Conservation (phyloP, 805 yeast genomes). For the Metschnikowia peoriensis region DNA sequence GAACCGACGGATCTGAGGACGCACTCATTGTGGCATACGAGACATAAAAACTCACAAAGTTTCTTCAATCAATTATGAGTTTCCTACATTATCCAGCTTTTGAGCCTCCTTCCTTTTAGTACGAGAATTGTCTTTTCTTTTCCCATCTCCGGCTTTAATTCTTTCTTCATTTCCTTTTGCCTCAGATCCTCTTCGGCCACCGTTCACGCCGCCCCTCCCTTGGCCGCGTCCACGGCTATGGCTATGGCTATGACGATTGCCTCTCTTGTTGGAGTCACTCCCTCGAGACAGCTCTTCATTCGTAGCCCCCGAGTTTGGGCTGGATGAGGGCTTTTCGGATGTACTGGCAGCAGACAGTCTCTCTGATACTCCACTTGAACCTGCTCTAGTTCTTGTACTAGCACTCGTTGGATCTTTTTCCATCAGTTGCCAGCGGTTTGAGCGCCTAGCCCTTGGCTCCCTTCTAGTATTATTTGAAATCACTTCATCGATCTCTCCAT, state of each 20-base stretch:
- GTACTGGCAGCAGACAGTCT: not conserved
- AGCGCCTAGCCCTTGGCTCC: not conserved
- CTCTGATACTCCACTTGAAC: not conserved
- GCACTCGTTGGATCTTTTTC: not conserved
- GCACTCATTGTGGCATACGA: no score
- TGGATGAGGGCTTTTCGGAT: not conserved
- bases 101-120: not conserved
- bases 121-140: constrained; percentile 14
- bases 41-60: no score
- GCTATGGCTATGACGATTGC: constrained; percentile 12
- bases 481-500: not conserved
- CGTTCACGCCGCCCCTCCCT: constrained; percentile 2
- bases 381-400: not conserved
- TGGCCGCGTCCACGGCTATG: constrained; percentile 16
- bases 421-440: not conserved
- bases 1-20: no score
- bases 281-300: not conserved
- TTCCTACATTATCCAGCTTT: not conserved
- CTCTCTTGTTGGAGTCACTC: constrained; percentile 5
- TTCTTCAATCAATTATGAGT: no score
- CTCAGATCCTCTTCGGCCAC: not conserved
- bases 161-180: constrained; percentile 20
- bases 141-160: not conserved
- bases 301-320: not conserved
- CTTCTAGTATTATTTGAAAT: not conserved